phyloP scores from a whole-genome alignment of 106 monocot species.

The Iris macrosiphon region DNA sequence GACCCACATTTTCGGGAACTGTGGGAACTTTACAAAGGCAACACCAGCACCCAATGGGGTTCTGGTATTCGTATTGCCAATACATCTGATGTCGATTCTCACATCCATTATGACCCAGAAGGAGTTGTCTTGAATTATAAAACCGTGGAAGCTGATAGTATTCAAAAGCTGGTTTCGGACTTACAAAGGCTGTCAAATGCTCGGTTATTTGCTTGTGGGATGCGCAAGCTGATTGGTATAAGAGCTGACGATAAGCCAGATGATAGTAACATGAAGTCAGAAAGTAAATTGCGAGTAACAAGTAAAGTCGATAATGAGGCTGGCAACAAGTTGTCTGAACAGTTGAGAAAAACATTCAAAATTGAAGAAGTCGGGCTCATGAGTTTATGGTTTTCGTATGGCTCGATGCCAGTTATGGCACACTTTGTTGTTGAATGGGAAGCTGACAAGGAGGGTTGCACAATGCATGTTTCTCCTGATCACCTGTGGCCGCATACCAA shows the following conservation, averaged over 20 bases:
- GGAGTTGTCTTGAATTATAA: constrained; percentile 70
- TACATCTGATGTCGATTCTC: constrained; percentile 88
- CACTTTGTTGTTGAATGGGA: constrained; percentile 99
- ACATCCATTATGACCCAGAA: constrained; percentile 81
- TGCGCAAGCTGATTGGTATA: constrained; percentile 73
- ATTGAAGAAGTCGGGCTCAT: constrained; percentile 97
- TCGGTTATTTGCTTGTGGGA: constrained; percentile 76
- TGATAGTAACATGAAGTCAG: constrained; percentile 28
- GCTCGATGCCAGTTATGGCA: constrained; percentile 73
- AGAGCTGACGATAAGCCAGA: constrained; percentile 64
- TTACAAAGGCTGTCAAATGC: constrained; percentile 82
- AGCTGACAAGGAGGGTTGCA: constrained; percentile 81
- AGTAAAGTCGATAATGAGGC: constrained; percentile 35
- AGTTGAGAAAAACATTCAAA: constrained; percentile 76
- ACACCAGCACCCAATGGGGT: constrained; percentile 63
- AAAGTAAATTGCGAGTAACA: constrained; percentile 24
- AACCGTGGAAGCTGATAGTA: constrained; percentile 78
- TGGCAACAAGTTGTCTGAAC: constrained; percentile 61
- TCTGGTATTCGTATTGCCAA: constrained; percentile 83
- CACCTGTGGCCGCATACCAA: constrained; percentile 99
- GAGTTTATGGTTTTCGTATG: constrained; percentile 98
- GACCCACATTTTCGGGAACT: constrained; percentile 90
- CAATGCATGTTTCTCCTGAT: constrained; percentile 99
- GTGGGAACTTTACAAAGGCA: constrained; percentile 80
- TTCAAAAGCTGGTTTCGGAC: constrained; percentile 80